Evolutionary conservation across 805 yeast genomes (phyloP).

Genomic region (Metschnikowia chrysomelidarum): DNA sequence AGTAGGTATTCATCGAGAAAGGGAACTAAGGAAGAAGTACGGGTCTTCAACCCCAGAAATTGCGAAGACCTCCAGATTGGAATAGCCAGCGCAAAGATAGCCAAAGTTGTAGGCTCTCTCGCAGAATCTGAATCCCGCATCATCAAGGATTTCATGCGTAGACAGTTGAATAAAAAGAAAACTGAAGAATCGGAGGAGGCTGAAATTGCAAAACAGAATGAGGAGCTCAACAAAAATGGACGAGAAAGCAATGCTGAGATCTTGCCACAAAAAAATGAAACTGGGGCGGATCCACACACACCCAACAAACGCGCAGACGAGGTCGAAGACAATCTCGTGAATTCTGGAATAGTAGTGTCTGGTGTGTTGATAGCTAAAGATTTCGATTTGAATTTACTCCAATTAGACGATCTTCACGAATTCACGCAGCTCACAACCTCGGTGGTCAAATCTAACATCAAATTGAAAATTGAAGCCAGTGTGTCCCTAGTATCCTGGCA

Average conservation of each 20-base stretch:
- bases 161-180: constrained; percentile 44
- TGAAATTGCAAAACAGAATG: constrained; percentile 5
- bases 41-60: constrained; percentile 88
- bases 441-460: constrained; percentile 77
- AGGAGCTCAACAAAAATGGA: constrained; percentile 4
- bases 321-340: constrained; percentile 14
- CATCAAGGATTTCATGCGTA: constrained; percentile 53
- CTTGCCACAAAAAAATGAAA: constrained; percentile 8
- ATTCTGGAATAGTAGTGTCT: constrained; percentile 45
- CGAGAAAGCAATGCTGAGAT: constrained; percentile 31
- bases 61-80: constrained; percentile 75
- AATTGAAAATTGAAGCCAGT: constrained; percentile 74
- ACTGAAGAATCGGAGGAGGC: constrained; percentile 26
- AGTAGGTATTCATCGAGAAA: constrained; percentile 80
- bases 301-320: constrained; percentile 4
- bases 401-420: constrained; percentile 84
- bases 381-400: constrained; percentile 80
- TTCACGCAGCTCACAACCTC: constrained; percentile 86
- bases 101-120: constrained; percentile 61
- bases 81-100: constrained; percentile 80
- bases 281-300: constrained; percentile 1
- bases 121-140: constrained; percentile 43
- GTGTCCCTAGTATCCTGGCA: constrained; percentile 84
- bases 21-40: constrained; percentile 86
- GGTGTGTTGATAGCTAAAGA: constrained; percentile 92